Conservation (phyloP, 768 basidiomycete species). For the Suillus spraguei region DNA sequence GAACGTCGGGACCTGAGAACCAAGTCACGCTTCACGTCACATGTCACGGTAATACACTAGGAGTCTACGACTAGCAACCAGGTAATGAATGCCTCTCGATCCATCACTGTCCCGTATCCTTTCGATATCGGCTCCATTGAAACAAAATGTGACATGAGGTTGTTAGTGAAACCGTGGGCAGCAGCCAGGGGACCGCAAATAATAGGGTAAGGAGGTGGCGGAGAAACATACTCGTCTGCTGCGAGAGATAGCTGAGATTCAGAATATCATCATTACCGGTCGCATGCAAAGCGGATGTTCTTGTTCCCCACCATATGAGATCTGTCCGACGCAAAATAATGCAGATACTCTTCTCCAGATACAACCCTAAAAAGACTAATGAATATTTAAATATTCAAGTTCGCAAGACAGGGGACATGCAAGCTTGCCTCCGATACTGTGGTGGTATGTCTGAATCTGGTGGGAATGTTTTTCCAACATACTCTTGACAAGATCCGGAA, state of each 20-base stretch:
- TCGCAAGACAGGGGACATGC: conserved; percentile 6
- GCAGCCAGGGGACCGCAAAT: conserved; percentile 48
- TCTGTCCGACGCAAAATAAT: conserved; percentile 72
- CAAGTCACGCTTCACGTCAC: conserved; percentile 6
- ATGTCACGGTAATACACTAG: conserved; percentile 5
- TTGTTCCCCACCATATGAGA: conserved; percentile 66
- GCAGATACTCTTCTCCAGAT: conserved; percentile 49
- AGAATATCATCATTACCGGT: conserved; percentile 6
- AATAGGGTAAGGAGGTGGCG: conserved; percentile 52
- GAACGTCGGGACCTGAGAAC: not conserved
- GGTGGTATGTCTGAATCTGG: conserved; percentile 28
- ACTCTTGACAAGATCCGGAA: conserved; percentile 39
- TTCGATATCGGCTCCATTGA: conserved; percentile 41
- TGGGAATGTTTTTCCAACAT: conserved; percentile 48
- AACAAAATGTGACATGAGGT: conserved; percentile 63
- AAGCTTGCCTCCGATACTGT: conserved; percentile 48
- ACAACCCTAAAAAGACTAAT: conserved; percentile 66
- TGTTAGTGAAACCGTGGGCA: conserved; percentile 44
- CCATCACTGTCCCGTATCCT: conserved; percentile 46
- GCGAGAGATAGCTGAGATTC: conserved; percentile 9
- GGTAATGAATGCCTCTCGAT: conserved; percentile 23
- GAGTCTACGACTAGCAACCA: conserved; percentile 21
- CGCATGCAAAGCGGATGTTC: conserved; percentile 17
- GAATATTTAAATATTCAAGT: conserved; percentile 6
- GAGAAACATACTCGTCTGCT: conserved; percentile 37